These are phyloP conservation scores for Colletotrichum eleusines DNA, from an alignment of 2,329 filamentous ascomycete genomes.

Conservation along the genomic window DNA sequence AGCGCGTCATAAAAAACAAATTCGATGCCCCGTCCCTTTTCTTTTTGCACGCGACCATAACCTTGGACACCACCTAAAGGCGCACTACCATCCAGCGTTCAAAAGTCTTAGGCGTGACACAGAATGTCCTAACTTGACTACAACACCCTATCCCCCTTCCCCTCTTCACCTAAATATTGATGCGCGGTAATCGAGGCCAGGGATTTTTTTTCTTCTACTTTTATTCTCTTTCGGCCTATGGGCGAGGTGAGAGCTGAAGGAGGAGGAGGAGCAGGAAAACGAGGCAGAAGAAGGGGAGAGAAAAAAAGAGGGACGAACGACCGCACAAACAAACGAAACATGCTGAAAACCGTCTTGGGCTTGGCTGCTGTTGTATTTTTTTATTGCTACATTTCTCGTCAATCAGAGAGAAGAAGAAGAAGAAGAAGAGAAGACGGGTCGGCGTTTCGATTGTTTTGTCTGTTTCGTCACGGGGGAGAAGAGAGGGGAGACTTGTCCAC, in stretches of 20 bases:
- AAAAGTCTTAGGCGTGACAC: background rate
- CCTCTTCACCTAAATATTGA: conserved; percentile 17
- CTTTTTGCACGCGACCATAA: background rate
- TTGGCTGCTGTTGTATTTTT: conserved; percentile 24
- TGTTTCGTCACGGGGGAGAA: conserved; percentile 4
- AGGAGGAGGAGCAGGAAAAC: background rate
- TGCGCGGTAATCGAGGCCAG: background rate
- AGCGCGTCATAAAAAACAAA: conserved; percentile 34
- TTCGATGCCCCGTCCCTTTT: background rate
- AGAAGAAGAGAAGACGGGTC: background rate
- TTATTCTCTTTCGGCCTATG: background rate
- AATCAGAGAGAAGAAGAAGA: background rate
- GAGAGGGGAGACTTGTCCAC: background rate
- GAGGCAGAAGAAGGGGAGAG: background rate
- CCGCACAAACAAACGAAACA: conserved; percentile 7
- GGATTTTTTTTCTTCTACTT: no score
- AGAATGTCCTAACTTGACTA: background rate
- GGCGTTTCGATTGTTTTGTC: conserved; percentile 29
- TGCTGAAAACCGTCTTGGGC: background rate
- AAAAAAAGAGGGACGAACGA: background rate
- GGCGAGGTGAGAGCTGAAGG: background rate
- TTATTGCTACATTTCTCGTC: conserved; percentile 17
- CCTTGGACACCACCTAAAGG: background rate
- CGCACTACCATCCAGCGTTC: background rate
- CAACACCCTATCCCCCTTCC: no score